Evolutionary conservation across 148 eudicot genomes (phyloP), one percentile per base, ranked within the genome.

Genomic region (Amaranthus palmeri): DNA sequence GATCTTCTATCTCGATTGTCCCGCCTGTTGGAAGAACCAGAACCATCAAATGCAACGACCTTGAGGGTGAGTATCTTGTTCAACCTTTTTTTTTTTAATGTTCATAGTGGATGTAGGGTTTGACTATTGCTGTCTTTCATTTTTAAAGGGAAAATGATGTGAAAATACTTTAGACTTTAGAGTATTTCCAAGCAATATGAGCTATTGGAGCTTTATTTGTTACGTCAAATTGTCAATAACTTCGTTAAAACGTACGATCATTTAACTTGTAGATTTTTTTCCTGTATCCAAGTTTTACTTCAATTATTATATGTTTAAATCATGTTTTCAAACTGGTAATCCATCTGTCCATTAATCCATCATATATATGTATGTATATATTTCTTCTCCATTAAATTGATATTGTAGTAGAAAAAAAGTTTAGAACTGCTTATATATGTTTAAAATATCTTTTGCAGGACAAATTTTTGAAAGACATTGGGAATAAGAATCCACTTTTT

Each of bases 21-120:
- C 42, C 83, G 82, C 75, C 67, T 89, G 75, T 75, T 95, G 80
- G 81, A 74, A 73, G 88, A 90, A 73, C 83, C 81, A 57, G 81
- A 51, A 5, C 45, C 82, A 64, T 49, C 53, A 79, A 77, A 69
- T 63, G 88, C 84, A 59, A 82, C 80, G 72, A 54, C 70, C 4
- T 79, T 53, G n/a, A 84, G 81, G 81, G 98, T 89, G 67, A 60
- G 72, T 70, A 48, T 9, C 68, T 13, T 69, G 68, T 70, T 55
- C 65, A 54, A 0, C 13, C 15, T 12, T 73, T 40, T 18, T 52
- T 8, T n/a, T 61, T 18, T 41, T 13, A 65, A 48, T 17, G 41
- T 46, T n/a, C 48, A 65, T 46, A 13, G 6, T 15, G 46, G 53
- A 45, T 17, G 25, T 63, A 42, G 67, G 25, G 8, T 65, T 6